Percentiles rank a stretch among this genome's conserved stretches.
Conservation (phyloP, 1,284 basidiomycete genomes). For the Cryptococcus floricola region DNA sequence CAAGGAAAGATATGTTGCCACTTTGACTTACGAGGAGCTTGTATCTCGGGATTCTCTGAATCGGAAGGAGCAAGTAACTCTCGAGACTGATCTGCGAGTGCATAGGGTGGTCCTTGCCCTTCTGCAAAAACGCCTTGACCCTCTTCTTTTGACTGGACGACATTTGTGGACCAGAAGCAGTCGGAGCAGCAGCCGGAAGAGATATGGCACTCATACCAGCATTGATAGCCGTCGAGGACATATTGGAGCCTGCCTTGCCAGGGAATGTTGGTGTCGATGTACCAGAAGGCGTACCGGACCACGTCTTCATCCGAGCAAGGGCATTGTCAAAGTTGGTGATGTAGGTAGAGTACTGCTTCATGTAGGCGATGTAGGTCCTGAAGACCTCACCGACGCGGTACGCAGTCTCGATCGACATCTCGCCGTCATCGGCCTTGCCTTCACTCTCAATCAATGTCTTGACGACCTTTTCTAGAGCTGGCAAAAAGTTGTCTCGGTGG, state of each 20-base stretch:
- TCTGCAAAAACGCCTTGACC: conserved; percentile 80
- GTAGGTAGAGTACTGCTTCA: conserved; percentile 95
- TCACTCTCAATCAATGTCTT: conserved; percentile 61
- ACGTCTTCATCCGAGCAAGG: conserved; percentile 75
- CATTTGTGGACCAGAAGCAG: conserved; percentile 43
- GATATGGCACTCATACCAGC: conserved; percentile 58
- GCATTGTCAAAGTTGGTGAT: conserved; percentile 96
- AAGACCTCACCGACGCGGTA: conserved; percentile 85
- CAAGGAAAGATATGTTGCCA: neutral
- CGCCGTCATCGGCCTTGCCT: conserved; percentile 69
- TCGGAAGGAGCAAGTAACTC: conserved; percentile 87
- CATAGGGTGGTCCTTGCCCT: conserved; percentile 73
- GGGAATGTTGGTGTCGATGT: conserved; percentile 43
- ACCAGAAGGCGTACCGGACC: conserved; percentile 53
- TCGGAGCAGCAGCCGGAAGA: conserved; percentile 46
- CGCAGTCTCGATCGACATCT: conserved; percentile 69
- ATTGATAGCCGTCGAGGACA: conserved; percentile 57
- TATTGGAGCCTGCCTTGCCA: conserved; percentile 56
- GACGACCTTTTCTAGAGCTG: conserved; percentile 73
- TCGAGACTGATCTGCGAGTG: conserved; percentile 97
- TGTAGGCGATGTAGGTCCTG: conserved; percentile 85
- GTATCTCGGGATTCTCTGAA: conserved; percentile 95
- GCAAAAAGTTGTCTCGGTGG: conserved; percentile 86
- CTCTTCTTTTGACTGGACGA: conserved; percentile 76
- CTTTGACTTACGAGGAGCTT: conserved; percentile 67